Evolutionary conservation across 2,329 filamentous ascomycete genomes (phyloP).

Genomic region (Paraconiothyrium brasiliense): DNA sequence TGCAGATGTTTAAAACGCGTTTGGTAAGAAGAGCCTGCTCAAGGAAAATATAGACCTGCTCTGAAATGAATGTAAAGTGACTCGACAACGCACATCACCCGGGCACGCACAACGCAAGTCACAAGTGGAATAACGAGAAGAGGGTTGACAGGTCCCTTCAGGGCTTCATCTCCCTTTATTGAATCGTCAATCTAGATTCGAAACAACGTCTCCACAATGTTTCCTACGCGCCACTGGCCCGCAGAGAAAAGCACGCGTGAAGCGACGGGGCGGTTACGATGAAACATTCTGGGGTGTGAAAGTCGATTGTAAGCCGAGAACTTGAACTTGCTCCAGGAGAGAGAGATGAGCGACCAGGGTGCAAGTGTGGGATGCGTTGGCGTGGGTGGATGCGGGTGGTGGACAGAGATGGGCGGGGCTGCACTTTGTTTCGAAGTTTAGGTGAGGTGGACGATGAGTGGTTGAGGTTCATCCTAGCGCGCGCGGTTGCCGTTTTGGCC

Average conservation of each 20-base stretch:
- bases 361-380: slow-evolving; percentile 6
- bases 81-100: slow-evolving; percentile 6
- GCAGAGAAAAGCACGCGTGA: neutral
- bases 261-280: slow-evolving; percentile 7
- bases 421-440: slow-evolving; percentile 11
- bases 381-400: slow-evolving; percentile 8
- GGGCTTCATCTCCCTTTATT: neutral
- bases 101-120: slow-evolving; percentile 2
- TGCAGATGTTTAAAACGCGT: neutral
- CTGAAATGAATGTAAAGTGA: slow-evolving; percentile 3
- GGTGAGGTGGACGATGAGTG: slow-evolving; percentile 6
- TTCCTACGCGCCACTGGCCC: slow-evolving; percentile 1
- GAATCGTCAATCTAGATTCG: neutral
- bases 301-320: neutral
- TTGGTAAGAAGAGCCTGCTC: slow-evolving; percentile 9
- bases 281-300: slow-evolving; percentile 6
- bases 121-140: neutral
- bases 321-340: neutral
- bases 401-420: neutral
- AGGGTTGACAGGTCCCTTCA: neutral
- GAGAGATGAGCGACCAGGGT: slow-evolving; percentile 3
- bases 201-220: slow-evolving; percentile 10
- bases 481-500: slow-evolving; percentile 6
- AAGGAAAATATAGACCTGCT: neutral
- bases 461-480: slow-evolving; percentile 11